A percentile compares a stretch with the other conserved stretches of the same genome.
These are phyloP conservation scores for Trichoderma erinaceum DNA, from an alignment of 495 filamentous ascomycete species.

Conservation along the genomic window DNA sequence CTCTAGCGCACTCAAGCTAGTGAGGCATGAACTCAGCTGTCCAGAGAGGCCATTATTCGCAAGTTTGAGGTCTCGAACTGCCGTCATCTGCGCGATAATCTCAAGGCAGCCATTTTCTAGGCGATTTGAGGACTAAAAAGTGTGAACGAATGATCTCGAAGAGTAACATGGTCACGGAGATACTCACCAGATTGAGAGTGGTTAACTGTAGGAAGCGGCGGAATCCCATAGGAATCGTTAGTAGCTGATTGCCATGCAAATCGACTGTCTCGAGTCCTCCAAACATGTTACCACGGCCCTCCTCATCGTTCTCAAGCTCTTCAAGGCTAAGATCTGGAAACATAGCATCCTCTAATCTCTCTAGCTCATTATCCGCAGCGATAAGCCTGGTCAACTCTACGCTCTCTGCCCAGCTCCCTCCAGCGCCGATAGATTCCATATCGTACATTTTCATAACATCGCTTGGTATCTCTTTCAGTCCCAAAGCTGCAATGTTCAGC, in stretches of 20 bases:
- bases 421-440: conserved; percentile 48
- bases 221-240: conserved; percentile 65
- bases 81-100: conserved; percentile 61
- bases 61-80: conserved; percentile 73
- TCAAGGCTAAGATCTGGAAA: conserved; percentile 68
- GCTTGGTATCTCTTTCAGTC: conserved; percentile 68
- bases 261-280: conserved; percentile 77
- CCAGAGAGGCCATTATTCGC: conserved; percentile 72
- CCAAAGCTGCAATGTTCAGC: conserved; percentile 85
- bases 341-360: conserved; percentile 59
- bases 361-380: conserved; percentile 87
- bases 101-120: conserved; percentile 63
- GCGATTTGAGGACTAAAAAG: conserved; percentile 65
- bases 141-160: background rate
- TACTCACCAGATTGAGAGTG: conserved; percentile 68
- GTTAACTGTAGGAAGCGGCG: conserved; percentile 66
- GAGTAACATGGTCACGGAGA: background rate
- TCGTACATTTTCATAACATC: conserved; percentile 92
- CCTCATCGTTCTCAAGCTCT: conserved; percentile 52
- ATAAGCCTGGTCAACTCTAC: conserved; percentile 87
- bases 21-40: conserved; percentile 50
- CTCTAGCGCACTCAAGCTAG: conserved; percentile 61
- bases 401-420: conserved; percentile 79
- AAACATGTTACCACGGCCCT: conserved; percentile 67
- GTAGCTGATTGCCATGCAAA: conserved; percentile 75